phyloP scores from a whole-genome alignment of 148 eudicot genomes.

The Rheum nobile region DNA sequence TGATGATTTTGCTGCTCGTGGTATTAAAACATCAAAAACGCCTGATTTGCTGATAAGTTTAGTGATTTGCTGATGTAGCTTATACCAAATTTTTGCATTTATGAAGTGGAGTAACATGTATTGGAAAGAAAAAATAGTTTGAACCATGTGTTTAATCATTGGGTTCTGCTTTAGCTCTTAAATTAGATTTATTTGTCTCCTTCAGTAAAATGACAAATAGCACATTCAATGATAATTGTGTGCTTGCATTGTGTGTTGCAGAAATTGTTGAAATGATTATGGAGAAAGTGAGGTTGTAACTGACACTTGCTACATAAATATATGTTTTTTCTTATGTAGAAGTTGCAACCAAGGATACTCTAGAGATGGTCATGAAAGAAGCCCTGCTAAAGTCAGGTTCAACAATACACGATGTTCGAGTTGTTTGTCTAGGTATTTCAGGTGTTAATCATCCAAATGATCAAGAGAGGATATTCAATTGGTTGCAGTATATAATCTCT shows the following conservation, averaged over 20 bases:
- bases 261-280: neutral
- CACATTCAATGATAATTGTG: neutral
- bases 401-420: conserved; percentile 45
- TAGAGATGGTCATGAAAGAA: conserved; percentile 53
- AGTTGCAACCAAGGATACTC: conserved; percentile 43
- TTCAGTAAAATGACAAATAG: neutral
- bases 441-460: conserved; percentile 71
- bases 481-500: conserved; percentile 42
- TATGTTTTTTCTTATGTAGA: conserved; percentile 25
- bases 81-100: too few relatives aligned
- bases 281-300: neutral
- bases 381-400: conserved; percentile 40
- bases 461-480: conserved; percentile 45
- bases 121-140: too few relatives aligned
- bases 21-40: too few relatives aligned
- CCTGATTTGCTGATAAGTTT: too few relatives aligned
- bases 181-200: neutral
- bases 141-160: too few relatives aligned
- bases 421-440: conserved; percentile 68
- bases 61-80: too few relatives aligned
- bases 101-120: too few relatives aligned
- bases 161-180: neutral
- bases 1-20: too few relatives aligned
- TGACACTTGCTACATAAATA: neutral
- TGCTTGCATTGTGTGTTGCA: neutral